Evolutionary conservation across 352 stramenopile species (phyloP).

Genomic region (Aphanomyces cochlioides): DNA sequence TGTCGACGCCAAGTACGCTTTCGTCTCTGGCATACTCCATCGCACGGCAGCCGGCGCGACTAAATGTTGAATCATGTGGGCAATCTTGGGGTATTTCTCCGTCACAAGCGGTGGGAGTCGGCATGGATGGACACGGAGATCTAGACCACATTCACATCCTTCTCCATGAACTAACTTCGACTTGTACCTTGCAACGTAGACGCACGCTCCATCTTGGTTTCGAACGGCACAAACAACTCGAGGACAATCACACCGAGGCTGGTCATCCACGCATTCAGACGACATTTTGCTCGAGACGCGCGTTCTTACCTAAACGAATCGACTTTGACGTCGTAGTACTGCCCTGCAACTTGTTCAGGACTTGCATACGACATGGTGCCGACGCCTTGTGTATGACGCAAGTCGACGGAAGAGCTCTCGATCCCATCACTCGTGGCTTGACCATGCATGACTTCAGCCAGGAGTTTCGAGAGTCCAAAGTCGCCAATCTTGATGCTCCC

Average conservation of each 20-base stretch:
- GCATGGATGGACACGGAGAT: background rate
- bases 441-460: conserved; percentile 21
- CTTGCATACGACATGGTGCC: conserved; percentile 31
- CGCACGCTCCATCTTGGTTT: conserved; percentile 30
- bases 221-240: conserved; percentile 29
- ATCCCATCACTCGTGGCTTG: background rate
- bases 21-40: conserved; percentile 19
- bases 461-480: conserved; percentile 31
- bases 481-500: conserved; percentile 32
- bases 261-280: background rate
- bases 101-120: background rate
- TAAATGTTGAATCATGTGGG: conserved; percentile 9
- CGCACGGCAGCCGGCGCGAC: conserved; percentile 9
- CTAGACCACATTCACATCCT: conserved; percentile 9
- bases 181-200: conserved; percentile 12
- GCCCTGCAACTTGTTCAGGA: conserved; percentile 28
- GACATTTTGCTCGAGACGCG: background rate
- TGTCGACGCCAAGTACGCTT: conserved; percentile 2
- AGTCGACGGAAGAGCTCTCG: background rate
- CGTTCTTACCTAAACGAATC: conserved; percentile 28
- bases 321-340: conserved; percentile 25
- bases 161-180: background rate
- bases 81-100: conserved; percentile 20
- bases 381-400: conserved; percentile 24
- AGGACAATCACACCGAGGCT: conserved; percentile 31